These are phyloP conservation scores for Leptoxyphium fumago DNA, from an alignment of 2,329 filamentous ascomycete genomes.

Conservation along the genomic window DNA sequence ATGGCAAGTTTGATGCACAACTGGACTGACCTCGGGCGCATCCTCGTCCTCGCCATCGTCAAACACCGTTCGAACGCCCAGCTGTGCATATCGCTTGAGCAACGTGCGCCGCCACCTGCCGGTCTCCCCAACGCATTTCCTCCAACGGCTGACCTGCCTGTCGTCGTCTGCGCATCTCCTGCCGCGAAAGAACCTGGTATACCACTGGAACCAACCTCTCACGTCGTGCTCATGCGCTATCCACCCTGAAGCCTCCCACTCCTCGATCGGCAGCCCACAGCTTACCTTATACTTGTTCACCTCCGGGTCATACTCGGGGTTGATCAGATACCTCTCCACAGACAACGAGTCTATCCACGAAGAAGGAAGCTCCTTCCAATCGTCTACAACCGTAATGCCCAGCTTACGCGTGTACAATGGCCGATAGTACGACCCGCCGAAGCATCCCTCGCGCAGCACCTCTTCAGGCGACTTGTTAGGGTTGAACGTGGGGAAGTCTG, in stretches of 20 bases:
- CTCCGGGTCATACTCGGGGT: slow-evolving; percentile 28
- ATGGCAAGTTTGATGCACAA: slow-evolving; percentile 42
- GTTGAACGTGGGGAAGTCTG: slow-evolving; percentile 27
- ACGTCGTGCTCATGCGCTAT: slow-evolving; percentile 39
- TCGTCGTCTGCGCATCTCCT: slow-evolving; percentile 38
- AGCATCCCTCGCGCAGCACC: slow-evolving; percentile 37
- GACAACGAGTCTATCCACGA: slow-evolving; percentile 31
- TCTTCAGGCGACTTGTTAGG: slow-evolving; percentile 41
- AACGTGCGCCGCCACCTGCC: slow-evolving; percentile 37
- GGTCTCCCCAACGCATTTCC: slow-evolving; percentile 36
- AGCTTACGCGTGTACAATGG: slow-evolving; percentile 32
- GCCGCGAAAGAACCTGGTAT: slow-evolving; percentile 37
- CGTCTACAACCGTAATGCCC: slow-evolving; percentile 27
- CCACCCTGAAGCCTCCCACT: slow-evolving; percentile 42
- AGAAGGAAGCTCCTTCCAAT: slow-evolving; percentile 33
- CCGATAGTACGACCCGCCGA: slow-evolving; percentile 39
- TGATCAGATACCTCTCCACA: slow-evolving; percentile 26
- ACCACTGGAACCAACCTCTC: slow-evolving; percentile 44
- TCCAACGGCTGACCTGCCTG: slow-evolving; percentile 38
- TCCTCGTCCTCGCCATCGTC: slow-evolving; percentile 29
- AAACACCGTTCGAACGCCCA: slow-evolving; percentile 35
- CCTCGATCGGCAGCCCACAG: slow-evolving; percentile 40
- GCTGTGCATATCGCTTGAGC: slow-evolving; percentile 36
- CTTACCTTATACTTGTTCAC: slow-evolving; percentile 39
- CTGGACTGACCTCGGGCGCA: slow-evolving; percentile 34